Conservation (phyloP, 176 grass and related monocot genomes). For the Oryza australiensis region DNA sequence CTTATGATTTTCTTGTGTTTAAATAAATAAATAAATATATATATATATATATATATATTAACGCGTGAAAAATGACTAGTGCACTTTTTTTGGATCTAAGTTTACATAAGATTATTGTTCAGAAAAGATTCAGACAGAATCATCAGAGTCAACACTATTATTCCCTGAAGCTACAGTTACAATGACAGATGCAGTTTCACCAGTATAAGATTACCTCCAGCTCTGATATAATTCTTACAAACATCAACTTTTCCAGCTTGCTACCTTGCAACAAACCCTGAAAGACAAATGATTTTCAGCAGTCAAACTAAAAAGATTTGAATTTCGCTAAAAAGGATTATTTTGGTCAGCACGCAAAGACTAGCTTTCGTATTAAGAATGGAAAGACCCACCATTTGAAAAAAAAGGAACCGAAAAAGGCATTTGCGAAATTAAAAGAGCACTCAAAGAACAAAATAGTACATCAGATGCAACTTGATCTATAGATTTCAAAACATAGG, state of each 20-base stretch:
- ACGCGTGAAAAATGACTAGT: neutral
- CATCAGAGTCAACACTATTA: neutral
- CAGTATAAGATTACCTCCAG: slow-evolving; percentile 55
- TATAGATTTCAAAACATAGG: slow-evolving; percentile 13
- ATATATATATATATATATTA: too few relatives aligned
- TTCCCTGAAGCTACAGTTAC: slow-evolving; percentile 1
- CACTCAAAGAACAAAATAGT: too few relatives aligned
- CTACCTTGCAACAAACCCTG: slow-evolving; percentile 53
- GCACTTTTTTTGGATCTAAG: slow-evolving; percentile 19
- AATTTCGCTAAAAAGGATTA: slow-evolving; percentile 8
- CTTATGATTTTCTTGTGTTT: neutral
- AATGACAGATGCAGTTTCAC: neutral
- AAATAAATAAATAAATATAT: neutral
- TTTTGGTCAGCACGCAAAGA: neutral
- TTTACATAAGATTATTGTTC: neutral
- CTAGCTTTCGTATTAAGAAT: neutral
- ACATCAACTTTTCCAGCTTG: slow-evolving; percentile 61
- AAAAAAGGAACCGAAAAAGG: slow-evolving; percentile 13
- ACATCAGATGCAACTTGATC: slow-evolving; percentile 1
- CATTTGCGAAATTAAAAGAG: neutral
- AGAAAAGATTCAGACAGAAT: neutral
- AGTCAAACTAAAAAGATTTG: slow-evolving; percentile 33
- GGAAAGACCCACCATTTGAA: neutral
- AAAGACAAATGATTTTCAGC: slow-evolving; percentile 22
- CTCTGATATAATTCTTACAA: slow-evolving; percentile 66